Percentiles rank a stretch among this genome's conserved stretches.
phyloP scores from a whole-genome alignment of 768 basidiomycete species.

The Mycena galericulata region DNA sequence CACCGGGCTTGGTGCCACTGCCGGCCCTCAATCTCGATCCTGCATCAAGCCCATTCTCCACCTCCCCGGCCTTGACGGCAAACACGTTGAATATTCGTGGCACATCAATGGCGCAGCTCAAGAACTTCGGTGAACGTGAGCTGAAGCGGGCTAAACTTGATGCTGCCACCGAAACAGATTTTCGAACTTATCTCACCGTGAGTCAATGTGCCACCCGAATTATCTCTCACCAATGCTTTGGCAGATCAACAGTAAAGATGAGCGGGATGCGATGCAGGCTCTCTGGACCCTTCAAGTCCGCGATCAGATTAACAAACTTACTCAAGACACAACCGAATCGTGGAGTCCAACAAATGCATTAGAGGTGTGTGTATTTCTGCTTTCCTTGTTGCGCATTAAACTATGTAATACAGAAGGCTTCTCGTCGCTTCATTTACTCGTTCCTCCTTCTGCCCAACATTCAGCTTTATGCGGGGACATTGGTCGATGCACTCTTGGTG shows the following conservation, averaged over 20 bases:
- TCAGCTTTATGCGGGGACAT: conserved; percentile 18
- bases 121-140: conserved; percentile 22
- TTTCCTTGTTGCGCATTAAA: background rate
- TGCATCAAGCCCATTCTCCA: background rate
- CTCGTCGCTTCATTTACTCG: conserved; percentile 13
- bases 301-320: conserved; percentile 14
- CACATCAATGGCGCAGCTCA: conserved; percentile 16
- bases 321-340: conserved; percentile 1
- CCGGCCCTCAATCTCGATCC: background rate
- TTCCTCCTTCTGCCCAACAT: conserved; percentile 20
- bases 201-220: background rate
- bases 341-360: conserved; percentile 11
- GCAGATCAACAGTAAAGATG: conserved; percentile 10
- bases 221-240: background rate
- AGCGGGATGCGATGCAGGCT: background rate
- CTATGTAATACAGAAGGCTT: background rate
- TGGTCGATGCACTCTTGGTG: conserved; percentile 3
- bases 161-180: conserved; percentile 3
- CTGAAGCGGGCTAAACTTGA: conserved; percentile 17
- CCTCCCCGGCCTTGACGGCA: background rate
- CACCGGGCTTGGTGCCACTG: background rate
- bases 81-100: background rate
- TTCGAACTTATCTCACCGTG: conserved; percentile 13
- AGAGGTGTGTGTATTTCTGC: conserved; percentile 10
- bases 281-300: conserved; percentile 14